A percentile compares a stretch with the other conserved stretches of the same genome.
phyloP scores from a whole-genome alignment of 345 rosid genomes.

The Melaleuca quinquenervia region DNA sequence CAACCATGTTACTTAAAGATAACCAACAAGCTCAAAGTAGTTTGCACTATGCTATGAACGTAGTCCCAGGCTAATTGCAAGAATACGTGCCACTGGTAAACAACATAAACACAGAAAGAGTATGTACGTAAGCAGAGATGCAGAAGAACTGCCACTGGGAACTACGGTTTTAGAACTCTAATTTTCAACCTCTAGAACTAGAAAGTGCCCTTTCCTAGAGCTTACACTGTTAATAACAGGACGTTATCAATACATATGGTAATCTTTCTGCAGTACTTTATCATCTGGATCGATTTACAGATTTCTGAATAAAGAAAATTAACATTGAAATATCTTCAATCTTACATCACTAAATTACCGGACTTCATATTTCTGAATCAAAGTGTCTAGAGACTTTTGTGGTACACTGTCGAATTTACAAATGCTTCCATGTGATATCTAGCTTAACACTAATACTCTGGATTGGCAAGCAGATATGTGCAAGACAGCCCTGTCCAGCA shows the following conservation, averaged over 20 bases:
- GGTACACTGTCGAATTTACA: background rate
- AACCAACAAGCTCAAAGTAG: background rate
- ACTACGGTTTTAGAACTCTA: background rate
- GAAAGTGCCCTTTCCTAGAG: background rate
- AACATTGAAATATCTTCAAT: background rate
- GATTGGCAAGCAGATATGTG: background rate
- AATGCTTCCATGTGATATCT: background rate
- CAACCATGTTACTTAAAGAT: rapidly evolving
- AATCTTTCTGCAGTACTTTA: background rate
- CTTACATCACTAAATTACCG: background rate
- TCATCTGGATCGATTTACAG: background rate
- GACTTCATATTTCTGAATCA: background rate
- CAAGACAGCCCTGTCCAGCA: background rate
- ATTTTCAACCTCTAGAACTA: background rate
- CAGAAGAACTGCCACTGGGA: rapidly evolving
- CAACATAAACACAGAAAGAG: background rate
- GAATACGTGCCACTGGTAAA: background rate
- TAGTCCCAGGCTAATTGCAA: background rate
- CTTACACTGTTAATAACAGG: background rate
- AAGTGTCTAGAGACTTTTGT: background rate
- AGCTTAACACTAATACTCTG: background rate
- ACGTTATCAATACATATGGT: background rate
- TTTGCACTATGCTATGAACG: background rate
- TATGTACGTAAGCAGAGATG: background rate
- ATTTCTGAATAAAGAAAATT: background rate